A percentile compares a stretch with the other conserved stretches of the same genome.
Evolutionary conservation across 208 protist genomes (phyloP).

Genomic region (Vickermania ingenoplastis): DNA sequence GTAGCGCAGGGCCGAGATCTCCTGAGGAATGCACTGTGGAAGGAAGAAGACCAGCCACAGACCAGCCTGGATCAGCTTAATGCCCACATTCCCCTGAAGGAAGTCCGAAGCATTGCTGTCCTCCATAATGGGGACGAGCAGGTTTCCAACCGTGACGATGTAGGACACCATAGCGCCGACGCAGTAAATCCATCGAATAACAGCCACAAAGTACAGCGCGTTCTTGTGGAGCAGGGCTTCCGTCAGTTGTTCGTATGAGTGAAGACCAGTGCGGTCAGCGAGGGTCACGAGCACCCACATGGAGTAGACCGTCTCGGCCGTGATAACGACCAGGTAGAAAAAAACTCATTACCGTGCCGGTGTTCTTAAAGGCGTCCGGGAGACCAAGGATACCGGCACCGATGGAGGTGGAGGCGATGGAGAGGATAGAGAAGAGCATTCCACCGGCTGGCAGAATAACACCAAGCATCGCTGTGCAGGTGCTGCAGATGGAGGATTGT

Average conservation of each 20-base stretch:
- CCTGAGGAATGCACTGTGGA: slow-evolving; percentile 23
- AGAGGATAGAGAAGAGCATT: slow-evolving; percentile 10
- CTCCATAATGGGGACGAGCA: slow-evolving; percentile 11
- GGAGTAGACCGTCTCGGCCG: slow-evolving; percentile 16
- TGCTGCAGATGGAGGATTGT: not conserved
- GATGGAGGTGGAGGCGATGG: slow-evolving; percentile 20
- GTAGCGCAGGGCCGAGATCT: slow-evolving; percentile 27
- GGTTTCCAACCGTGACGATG: slow-evolving; percentile 22
- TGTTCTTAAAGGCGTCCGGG: slow-evolving; percentile 18
- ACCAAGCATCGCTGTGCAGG: not conserved
- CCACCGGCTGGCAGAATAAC: not conserved
- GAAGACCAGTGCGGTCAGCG: slow-evolving; percentile 16
- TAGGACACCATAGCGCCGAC: slow-evolving; percentile 24
- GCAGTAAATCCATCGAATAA: slow-evolving; percentile 12
- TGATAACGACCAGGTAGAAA: slow-evolving; percentile 16
- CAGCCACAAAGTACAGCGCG: slow-evolving; percentile 12
- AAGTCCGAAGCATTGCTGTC: slow-evolving; percentile 7
- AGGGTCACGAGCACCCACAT: slow-evolving; percentile 16
- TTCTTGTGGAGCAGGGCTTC: slow-evolving; percentile 6
- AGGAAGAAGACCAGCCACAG: slow-evolving; percentile 27
- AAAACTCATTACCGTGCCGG: slow-evolving; percentile 17
- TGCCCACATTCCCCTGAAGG: slow-evolving; percentile 3
- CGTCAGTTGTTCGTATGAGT: slow-evolving; percentile 18
- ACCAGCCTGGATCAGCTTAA: slow-evolving; percentile 5
- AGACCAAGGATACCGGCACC: slow-evolving; percentile 35